Base-by-base conservation (phyloP, 441 rosid genomes). In the Populus hybrid region DNA sequence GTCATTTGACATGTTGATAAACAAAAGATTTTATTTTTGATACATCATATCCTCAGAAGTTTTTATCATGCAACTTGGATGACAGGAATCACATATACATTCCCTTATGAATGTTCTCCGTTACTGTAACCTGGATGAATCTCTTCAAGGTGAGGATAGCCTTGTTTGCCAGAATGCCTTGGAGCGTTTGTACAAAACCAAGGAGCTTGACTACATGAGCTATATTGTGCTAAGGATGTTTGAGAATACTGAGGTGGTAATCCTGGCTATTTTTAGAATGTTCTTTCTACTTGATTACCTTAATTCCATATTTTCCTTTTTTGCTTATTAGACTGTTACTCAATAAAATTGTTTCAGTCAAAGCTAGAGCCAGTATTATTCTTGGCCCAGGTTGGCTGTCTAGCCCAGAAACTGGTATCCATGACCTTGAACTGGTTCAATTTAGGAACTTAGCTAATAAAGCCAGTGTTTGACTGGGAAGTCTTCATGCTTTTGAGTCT, bases 151-250 rank as follows among this genome's bases (percentile, higher is more conserved):
- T 79, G 99, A 97, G 87, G 98, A 87, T 68, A 92, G 99, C 82
- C 99, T 97, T 76, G 87, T 97, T 70, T 93, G 88, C 84, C 86
- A 77, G 69, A 86, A 72, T 86, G 99, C 87, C 73, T 89, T 95
- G 85, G 99, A 95, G 81, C 97, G 99, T 54, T 82, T 97, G 77
- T 85, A 78, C 79, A 94, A 90, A 79, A 95, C 98, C 14, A 92
- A 92, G 85, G 99, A 95, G 89, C 99, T 97, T 69, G 99, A 97
- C 84, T 97, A 94, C 90, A 97, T 95, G 99, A 97, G 99, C 80
- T 93, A 94, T 82, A 95, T 97, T 28, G 98, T 97, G 76, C 86
- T 97, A 72, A 89, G 99, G 85, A 92, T 94, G 92, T 95, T 95
- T 38, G 99, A 97, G 88, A 93, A 94, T 80, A 91, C 87, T 0